Percentiles rank a stretch among this genome's conserved stretches.
Evolutionary conservation across 192 early-diverging fungal species (phyloP).

Genomic region (Coemansia erecta): DNA sequence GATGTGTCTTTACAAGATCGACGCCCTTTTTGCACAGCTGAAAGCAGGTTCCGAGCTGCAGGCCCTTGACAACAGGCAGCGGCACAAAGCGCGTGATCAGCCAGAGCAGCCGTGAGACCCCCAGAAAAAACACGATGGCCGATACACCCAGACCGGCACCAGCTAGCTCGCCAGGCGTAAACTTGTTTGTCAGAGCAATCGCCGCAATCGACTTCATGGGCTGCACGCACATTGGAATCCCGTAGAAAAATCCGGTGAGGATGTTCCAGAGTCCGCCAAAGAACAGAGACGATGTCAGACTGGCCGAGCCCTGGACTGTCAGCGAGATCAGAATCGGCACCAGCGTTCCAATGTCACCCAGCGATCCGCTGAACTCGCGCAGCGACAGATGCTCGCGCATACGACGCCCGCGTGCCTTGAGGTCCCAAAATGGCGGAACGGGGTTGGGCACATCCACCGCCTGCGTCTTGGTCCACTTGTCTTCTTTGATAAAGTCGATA

Average conservation of each 20-base stretch:
- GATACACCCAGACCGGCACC: conserved; percentile 70
- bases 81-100: conserved; percentile 70
- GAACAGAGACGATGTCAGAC: conserved; percentile 74
- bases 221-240: conserved; percentile 87
- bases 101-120: conserved; percentile 66
- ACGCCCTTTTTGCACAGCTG: conserved; percentile 69
- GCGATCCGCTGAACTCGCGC: conserved; percentile 60
- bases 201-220: conserved; percentile 91
- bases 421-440: conserved; percentile 45
- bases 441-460: conserved; percentile 22
- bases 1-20: conserved; percentile 54
- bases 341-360: conserved; percentile 80
- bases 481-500: conserved; percentile 29
- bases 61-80: conserved; percentile 68
- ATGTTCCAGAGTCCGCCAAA: conserved; percentile 92
- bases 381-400: conserved; percentile 45
- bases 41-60: conserved; percentile 77
- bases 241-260: conserved; percentile 69
- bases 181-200: conserved; percentile 69
- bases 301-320: conserved; percentile 67
- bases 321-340: conserved; percentile 86
- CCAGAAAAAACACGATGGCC: conserved; percentile 63
- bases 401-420: conserved; percentile 30
- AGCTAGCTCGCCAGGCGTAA: conserved; percentile 69
- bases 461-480: conserved; percentile 25